These are phyloP conservation scores for Ophiostoma perfectum DNA, from an alignment of 2,329 filamentous ascomycete genomes.

Conservation along the genomic window DNA sequence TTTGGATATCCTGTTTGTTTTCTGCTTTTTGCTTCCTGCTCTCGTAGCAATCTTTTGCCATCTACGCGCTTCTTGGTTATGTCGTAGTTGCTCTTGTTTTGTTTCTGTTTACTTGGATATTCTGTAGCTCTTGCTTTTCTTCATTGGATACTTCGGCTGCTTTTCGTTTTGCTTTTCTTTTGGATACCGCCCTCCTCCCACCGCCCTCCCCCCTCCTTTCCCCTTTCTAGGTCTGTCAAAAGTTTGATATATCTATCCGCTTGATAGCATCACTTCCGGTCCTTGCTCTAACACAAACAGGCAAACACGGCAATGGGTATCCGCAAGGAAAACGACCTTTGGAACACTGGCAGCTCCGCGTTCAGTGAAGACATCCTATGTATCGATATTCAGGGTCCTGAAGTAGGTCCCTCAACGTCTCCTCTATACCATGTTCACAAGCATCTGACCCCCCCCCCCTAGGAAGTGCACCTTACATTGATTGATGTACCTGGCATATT, in stretches of 20 bases:
- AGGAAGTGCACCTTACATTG: conserved; percentile 45
- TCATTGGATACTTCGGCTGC: not conserved
- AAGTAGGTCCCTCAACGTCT: conserved; percentile 18
- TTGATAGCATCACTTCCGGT: not conserved
- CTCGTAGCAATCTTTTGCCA: too few relatives aligned
- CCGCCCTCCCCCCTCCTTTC: not conserved
- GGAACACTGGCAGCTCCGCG: not conserved
- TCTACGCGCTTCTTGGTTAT: not conserved
- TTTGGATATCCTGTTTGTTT: conserved; percentile 5
- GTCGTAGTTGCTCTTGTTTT: not conserved
- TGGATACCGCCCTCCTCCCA: not conserved
- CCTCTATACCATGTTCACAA: not conserved
- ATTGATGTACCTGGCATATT: conserved; percentile 55
- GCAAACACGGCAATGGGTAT: conserved; percentile 45
- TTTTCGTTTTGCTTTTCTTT: not conserved
- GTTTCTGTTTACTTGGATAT: not conserved
- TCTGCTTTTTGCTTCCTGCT: not conserved
- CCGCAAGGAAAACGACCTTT: conserved; percentile 25
- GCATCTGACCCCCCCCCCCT: not conserved
- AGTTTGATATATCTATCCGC: not conserved
- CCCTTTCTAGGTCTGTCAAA: not conserved
- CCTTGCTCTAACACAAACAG: conserved; percentile 27
- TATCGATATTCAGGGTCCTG: conserved; percentile 43
- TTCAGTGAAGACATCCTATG: conserved; percentile 46
- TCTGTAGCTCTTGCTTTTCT: not conserved